A percentile compares a stretch with the other conserved stretches of the same genome.
These are phyloP conservation scores for Taphrina confusa DNA, from an alignment of 1,139 yeast species.

Conservation along the genomic window DNA sequence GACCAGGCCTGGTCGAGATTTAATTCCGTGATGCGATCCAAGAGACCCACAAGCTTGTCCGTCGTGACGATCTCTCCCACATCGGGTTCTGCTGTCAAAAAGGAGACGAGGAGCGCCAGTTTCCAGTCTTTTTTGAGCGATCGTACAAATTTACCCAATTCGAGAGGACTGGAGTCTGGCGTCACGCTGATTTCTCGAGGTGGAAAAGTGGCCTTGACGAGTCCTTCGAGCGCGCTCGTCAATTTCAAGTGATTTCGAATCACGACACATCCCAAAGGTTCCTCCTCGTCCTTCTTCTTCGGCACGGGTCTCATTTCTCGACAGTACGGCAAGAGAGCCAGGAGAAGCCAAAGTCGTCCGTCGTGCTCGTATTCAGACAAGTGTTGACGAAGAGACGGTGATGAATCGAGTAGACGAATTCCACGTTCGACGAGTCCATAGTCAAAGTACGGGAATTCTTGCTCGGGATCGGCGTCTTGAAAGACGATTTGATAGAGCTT, in stretches of 20 bases:
- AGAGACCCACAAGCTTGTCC: constrained; percentile 1
- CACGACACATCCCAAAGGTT: constrained; percentile 20
- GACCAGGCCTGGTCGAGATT: constrained; percentile 11
- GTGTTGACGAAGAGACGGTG: not conserved
- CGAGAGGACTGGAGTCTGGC: not conserved
- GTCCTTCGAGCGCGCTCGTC: constrained; percentile 17
- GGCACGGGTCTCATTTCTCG: not conserved
- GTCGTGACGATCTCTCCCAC: not conserved
- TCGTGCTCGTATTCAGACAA: not conserved
- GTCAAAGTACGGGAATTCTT: not conserved
- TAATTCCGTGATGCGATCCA: constrained; percentile 4
- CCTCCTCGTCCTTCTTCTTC: constrained; percentile 16
- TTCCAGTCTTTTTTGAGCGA: constrained; percentile 19
- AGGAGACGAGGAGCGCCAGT: constrained; percentile 12
- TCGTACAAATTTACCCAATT: constrained; percentile 17
- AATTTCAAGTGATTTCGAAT: constrained; percentile 25
- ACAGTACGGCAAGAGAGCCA: constrained; percentile 23
- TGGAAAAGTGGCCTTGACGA: constrained; percentile 10
- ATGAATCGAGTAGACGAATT: not conserved
- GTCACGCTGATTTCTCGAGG: not conserved
- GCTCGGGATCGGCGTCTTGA: constrained; percentile 9
- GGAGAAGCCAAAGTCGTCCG: constrained; percentile 20
- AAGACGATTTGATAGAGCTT: constrained; percentile 41
- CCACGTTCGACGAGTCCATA: constrained; percentile 11
- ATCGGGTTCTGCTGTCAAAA: not conserved